Evolutionary conservation across 2,329 filamentous ascomycete genomes (phyloP).

Genomic region (Penicillium psychrosexuale): DNA sequence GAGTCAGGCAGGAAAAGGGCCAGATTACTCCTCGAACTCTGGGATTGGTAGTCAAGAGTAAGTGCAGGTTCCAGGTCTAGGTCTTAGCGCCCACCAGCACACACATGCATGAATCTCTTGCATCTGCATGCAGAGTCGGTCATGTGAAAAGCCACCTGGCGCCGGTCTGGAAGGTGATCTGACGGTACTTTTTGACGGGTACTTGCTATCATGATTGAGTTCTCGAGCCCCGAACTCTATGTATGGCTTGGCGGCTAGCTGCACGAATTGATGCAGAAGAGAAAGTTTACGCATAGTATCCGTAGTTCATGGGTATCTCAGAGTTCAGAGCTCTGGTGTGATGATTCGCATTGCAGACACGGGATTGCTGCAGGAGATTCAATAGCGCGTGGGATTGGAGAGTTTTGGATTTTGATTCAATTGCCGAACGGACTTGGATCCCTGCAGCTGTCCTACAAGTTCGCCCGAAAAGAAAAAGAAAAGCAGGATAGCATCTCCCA

Average conservation of each 20-base stretch:
- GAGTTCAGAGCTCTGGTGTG: neutral
- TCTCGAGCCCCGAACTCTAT: neutral
- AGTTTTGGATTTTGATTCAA: neutral
- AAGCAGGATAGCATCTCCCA: neutral
- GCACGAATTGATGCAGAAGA: neutral
- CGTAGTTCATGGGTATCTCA: neutral
- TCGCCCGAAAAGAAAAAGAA: neutral
- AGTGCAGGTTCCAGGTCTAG: neutral
- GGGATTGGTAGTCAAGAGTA: constrained; percentile 6
- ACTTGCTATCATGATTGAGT: neutral
- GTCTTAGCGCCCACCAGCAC: constrained; percentile 15
- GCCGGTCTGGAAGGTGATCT: constrained; percentile 3
- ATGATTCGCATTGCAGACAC: constrained; percentile 9
- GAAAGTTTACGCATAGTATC: neutral
- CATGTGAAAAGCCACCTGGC: constrained; percentile 29
- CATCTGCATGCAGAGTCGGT: constrained; percentile 36
- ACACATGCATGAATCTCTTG: constrained; percentile 28
- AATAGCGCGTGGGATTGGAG: neutral
- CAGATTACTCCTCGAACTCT: neutral
- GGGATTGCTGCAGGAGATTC: constrained; percentile 2
- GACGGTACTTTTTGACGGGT: neutral
- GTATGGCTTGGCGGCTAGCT: neutral
- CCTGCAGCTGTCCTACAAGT: constrained; percentile 4
- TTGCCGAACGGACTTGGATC: neutral
- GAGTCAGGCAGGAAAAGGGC: constrained; percentile 10